Conservation (phyloP, 2,329 filamentous ascomycete genomes). For the Ceratocystis diversiconidia region DNA sequence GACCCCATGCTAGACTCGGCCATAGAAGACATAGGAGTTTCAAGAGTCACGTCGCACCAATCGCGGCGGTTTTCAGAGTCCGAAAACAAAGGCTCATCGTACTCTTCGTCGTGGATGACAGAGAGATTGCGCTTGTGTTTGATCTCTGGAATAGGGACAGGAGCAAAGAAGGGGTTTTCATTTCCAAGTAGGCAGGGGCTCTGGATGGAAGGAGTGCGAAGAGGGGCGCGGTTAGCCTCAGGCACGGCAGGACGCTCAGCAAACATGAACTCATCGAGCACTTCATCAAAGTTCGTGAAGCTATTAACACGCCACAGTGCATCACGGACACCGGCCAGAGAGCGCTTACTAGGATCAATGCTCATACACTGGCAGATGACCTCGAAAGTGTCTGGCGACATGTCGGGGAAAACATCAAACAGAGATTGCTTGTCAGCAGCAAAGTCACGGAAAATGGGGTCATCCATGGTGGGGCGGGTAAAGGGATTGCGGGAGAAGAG, state of each 20-base stretch:
- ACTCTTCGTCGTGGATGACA: slow-evolving; percentile 59
- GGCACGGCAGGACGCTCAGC: slow-evolving; percentile 63
- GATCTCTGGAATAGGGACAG: slow-evolving; percentile 2
- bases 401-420: slow-evolving; percentile 94
- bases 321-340: slow-evolving; percentile 60
- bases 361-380: slow-evolving; percentile 84
- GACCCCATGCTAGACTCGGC: slow-evolving; percentile 43
- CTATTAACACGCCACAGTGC: slow-evolving; percentile 67
- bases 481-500: slow-evolving; percentile 96
- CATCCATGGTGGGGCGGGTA: slow-evolving; percentile 74
- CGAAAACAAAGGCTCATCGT: slow-evolving; percentile 75
- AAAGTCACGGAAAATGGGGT: slow-evolving; percentile 87
- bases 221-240: slow-evolving; percentile 82
- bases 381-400: slow-evolving; percentile 97
- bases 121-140: slow-evolving; percentile 45
- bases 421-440: slow-evolving; percentile 85
- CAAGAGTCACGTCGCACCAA: slow-evolving; percentile 65
- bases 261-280: slow-evolving; percentile 70
- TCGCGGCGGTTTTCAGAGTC: slow-evolving; percentile 57
- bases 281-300: slow-evolving; percentile 89
- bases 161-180: slow-evolving; percentile 23
- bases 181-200: slow-evolving; percentile 42
- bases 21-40: slow-evolving; percentile 69
- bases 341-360: slow-evolving; percentile 78
- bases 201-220: slow-evolving; percentile 88